These are phyloP conservation scores for Hymenoscyphus repandus DNA, from an alignment of 2,329 filamentous ascomycete species.

Conservation along the genomic window DNA sequence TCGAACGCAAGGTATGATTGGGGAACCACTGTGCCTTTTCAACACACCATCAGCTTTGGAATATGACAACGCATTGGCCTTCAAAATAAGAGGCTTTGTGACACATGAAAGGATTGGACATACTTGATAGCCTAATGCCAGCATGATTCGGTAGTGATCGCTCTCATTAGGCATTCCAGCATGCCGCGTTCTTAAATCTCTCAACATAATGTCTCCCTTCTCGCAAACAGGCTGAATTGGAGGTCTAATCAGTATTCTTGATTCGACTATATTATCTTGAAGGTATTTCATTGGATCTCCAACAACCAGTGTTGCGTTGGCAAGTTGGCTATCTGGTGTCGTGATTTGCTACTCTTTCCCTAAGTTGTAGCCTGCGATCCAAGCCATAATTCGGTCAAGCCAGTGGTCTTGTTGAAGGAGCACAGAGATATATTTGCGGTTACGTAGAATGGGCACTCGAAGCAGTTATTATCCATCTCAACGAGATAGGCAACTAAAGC, in stretches of 20 bases:
- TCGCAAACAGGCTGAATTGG: conserved; percentile 46
- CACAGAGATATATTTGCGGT: conserved; percentile 37
- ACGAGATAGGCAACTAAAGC: neutral
- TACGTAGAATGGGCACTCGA: conserved; percentile 33
- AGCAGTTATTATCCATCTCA: neutral
- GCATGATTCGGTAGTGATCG: conserved; percentile 47
- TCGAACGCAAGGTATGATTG: conserved; percentile 24
- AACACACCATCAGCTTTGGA: neutral
- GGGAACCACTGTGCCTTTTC: conserved; percentile 29
- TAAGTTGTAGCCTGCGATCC: conserved; percentile 34
- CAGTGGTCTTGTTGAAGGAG: conserved; percentile 32
- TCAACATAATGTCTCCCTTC: conserved; percentile 51
- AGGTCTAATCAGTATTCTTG: conserved; percentile 34
- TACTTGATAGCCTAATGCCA: conserved; percentile 41
- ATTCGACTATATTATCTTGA: conserved; percentile 35
- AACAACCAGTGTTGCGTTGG: conserved; percentile 41
- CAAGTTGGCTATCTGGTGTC: conserved; percentile 17
- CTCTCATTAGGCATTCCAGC: conserved; percentile 56
- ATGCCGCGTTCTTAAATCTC: conserved; percentile 59
- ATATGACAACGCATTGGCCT: neutral
- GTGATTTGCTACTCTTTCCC: conserved; percentile 30
- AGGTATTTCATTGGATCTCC: conserved; percentile 44
- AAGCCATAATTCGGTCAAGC: conserved; percentile 38
- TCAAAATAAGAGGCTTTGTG: neutral
- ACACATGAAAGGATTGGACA: conserved; percentile 1